phyloP scores from a whole-genome alignment of 163 green algal genomes.

The Prototheca wickerhamii region DNA sequence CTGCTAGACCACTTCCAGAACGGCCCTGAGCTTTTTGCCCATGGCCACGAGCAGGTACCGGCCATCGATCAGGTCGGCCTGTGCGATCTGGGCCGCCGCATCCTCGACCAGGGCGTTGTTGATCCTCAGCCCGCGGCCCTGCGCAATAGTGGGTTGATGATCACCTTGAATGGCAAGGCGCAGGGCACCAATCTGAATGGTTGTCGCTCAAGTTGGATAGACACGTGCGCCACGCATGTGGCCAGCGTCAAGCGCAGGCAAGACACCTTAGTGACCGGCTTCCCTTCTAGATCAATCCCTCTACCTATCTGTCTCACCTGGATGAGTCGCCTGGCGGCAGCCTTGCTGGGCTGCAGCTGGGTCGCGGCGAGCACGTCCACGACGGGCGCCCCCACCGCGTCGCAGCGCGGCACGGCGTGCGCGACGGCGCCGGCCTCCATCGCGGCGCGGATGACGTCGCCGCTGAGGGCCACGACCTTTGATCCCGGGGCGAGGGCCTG shows the following conservation, averaged over 20 bases:
- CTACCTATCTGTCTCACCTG: conserved; percentile 23
- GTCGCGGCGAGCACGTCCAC: conserved; percentile 72
- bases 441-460: conserved; percentile 51
- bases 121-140: background rate
- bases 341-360: conserved; percentile 79
- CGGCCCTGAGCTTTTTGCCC: background rate
- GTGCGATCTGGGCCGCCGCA: background rate
- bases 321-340: conserved; percentile 65
- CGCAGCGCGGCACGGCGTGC: conserved; percentile 21
- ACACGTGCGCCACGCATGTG: too few relatives aligned
- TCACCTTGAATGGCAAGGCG: too few relatives aligned
- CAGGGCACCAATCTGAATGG: too few relatives aligned
- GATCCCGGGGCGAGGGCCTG: conserved; percentile 41
- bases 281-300: background rate
- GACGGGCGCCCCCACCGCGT: conserved; percentile 56
- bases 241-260: background rate
- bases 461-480: background rate
- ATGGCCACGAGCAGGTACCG: background rate
- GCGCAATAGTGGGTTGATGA: too few relatives aligned
- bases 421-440: conserved; percentile 76
- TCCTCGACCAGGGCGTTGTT: background rate
- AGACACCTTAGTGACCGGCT: background rate
- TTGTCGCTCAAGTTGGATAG: too few relatives aligned
- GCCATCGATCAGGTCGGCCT: background rate
- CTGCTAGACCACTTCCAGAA: background rate